Evolutionary conservation across 228 moss, liverwort and hornwort species (phyloP).

Genomic region (Sphagnum magellanicum): DNA sequence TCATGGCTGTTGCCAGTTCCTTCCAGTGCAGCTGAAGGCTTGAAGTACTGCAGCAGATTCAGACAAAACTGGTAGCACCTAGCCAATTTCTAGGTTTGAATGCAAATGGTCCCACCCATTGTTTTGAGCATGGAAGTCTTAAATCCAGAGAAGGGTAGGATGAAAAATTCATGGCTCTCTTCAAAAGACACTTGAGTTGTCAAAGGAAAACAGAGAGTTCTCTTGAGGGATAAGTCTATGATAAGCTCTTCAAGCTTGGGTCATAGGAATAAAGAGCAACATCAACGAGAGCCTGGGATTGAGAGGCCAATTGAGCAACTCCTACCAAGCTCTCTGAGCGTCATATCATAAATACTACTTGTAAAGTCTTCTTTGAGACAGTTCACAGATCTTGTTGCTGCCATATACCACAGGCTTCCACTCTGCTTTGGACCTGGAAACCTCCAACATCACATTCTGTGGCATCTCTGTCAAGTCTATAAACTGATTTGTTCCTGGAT

Average conservation of each 20-base stretch:
- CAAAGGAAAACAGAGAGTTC: too few relatives aligned
- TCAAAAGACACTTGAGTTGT: too few relatives aligned
- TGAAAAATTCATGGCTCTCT: too few relatives aligned
- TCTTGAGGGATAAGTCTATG: too few relatives aligned
- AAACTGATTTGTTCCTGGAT: constrained; percentile 33
- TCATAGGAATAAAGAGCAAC: constrained; percentile 54
- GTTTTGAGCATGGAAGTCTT: too few relatives aligned
- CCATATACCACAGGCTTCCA: constrained; percentile 56
- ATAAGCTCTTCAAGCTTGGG: constrained; percentile 45
- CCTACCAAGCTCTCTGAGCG: constrained; percentile 32
- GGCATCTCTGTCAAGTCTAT: constrained; percentile 57
- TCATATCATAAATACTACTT: constrained; percentile 46
- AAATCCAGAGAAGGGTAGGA: too few relatives aligned
- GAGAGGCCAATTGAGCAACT: constrained; percentile 51
- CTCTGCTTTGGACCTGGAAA: constrained; percentile 43
- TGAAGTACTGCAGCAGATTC: too few relatives aligned
- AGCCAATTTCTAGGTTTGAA: too few relatives aligned
- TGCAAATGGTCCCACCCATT: too few relatives aligned
- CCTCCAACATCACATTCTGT: constrained; percentile 58
- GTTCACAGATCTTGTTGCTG: constrained; percentile 35
- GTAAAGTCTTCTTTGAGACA: constrained; percentile 51
- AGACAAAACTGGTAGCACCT: too few relatives aligned
- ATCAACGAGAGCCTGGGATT: constrained; percentile 23
- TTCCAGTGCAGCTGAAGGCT: too few relatives aligned
- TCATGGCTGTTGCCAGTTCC: too few relatives aligned